Conservation (phyloP, 1,284 basidiomycete genomes). For the Schizophyllum amplum region DNA sequence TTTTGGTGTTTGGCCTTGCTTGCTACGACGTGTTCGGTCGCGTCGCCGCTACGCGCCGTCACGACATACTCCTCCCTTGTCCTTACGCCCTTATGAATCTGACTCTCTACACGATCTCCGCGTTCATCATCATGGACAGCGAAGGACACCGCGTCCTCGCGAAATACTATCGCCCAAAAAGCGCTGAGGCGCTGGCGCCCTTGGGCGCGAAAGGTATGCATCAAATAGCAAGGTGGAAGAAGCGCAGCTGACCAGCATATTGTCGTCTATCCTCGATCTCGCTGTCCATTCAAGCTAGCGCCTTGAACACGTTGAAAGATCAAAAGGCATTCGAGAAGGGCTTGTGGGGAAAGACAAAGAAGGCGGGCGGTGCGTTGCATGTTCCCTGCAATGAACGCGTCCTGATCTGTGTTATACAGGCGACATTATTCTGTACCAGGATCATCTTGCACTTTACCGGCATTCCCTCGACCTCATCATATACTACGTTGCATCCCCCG, state of each 20-base stretch:
- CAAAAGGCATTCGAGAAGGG: constrained; percentile 95
- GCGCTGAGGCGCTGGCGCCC: constrained; percentile 13
- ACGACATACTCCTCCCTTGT: not conserved
- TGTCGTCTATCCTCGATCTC: not conserved
- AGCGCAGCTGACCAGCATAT: not conserved
- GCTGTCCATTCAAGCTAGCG: not conserved
- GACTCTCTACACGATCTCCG: constrained; percentile 79
- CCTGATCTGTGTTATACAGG: constrained; percentile 37
- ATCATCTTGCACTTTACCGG: constrained; percentile 89
- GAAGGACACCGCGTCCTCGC: constrained; percentile 93
- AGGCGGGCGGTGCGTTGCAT: constrained; percentile 68
- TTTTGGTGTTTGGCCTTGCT: too few relatives aligned
- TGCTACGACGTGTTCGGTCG: too few relatives aligned
- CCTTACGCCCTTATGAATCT: constrained; percentile 48
- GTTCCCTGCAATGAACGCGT: not conserved
- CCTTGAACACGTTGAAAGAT: constrained; percentile 67
- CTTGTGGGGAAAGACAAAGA: constrained; percentile 91
- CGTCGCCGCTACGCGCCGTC: not conserved
- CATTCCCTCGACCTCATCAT: constrained; percentile 93
- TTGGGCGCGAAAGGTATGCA: not conserved
- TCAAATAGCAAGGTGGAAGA: constrained; percentile 39
- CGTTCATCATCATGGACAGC: constrained; percentile 87
- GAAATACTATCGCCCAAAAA: constrained; percentile 88
- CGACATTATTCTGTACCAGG: constrained; percentile 92
- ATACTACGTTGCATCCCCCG: constrained; percentile 85